These are phyloP conservation scores for Neotropicomus parvogracilis DNA, from an alignment of 1,284 basidiomycete genomes.

Conservation along the genomic window DNA sequence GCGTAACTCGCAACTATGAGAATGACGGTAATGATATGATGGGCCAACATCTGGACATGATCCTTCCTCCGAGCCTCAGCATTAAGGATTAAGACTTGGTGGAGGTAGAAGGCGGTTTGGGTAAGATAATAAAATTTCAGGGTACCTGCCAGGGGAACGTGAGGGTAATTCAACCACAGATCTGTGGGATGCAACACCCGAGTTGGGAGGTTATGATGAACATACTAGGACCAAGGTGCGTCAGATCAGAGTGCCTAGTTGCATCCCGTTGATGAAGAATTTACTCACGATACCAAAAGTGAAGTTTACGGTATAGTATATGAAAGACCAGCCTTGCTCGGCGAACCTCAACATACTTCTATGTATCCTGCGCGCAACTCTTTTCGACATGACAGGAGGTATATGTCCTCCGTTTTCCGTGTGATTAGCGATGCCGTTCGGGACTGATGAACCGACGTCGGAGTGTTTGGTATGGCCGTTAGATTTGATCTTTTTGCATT, in stretches of 20 bases:
- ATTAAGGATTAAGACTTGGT: slow-evolving; percentile 89
- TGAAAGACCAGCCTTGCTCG: slow-evolving; percentile 89
- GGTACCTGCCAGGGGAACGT: slow-evolving; percentile 70
- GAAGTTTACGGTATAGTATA: slow-evolving; percentile 80
- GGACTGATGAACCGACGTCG: slow-evolving; percentile 32
- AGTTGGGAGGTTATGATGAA: slow-evolving; percentile 73
- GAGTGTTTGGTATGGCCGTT: slow-evolving; percentile 31
- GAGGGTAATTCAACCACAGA: slow-evolving; percentile 84
- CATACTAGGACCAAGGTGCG: slow-evolving; percentile 53
- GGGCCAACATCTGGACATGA: slow-evolving; percentile 93
- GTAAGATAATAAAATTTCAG: slow-evolving; percentile 91
- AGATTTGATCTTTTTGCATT: slow-evolving; percentile 25
- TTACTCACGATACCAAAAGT: slow-evolving; percentile 77
- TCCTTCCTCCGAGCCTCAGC: slow-evolving; percentile 93
- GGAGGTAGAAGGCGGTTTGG: slow-evolving; percentile 91
- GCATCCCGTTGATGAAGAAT: slow-evolving; percentile 10
- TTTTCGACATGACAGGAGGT: slow-evolving; percentile 30
- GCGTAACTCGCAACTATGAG: slow-evolving; percentile 80
- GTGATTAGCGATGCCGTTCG: slow-evolving; percentile 25
- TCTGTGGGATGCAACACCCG: slow-evolving; percentile 61
- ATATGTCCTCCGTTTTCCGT: slow-evolving; percentile 12
- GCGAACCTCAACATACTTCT: slow-evolving; percentile 83
- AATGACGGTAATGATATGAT: slow-evolving; percentile 87
- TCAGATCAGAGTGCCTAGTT: background rate
- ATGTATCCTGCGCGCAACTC: slow-evolving; percentile 55